Evolutionary conservation across 1,139 yeast genomes (phyloP).

Genomic region (Zygoascus meyerae): DNA sequence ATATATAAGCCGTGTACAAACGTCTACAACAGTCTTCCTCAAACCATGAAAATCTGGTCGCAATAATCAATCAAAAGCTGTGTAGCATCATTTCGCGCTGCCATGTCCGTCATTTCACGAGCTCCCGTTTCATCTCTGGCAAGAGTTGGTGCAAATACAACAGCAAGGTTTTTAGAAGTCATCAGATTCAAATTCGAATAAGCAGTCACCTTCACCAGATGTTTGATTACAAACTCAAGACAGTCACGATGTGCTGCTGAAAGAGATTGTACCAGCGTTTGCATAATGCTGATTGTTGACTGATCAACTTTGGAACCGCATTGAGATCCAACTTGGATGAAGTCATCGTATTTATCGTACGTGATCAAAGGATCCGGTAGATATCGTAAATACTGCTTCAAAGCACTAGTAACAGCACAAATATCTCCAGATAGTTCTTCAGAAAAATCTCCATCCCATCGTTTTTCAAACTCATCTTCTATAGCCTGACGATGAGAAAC

Average conservation of each 20-base stretch:
- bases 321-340: constrained; percentile 38
- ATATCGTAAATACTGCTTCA: constrained; percentile 79
- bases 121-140: constrained; percentile 78
- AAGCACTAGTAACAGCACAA: constrained; percentile 78
- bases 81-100: constrained; percentile 69
- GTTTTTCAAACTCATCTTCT: constrained; percentile 39
- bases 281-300: constrained; percentile 37
- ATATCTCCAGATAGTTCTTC: constrained; percentile 61
- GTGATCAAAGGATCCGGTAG: constrained; percentile 84
- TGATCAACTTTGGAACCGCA: constrained; percentile 19
- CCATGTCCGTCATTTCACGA: constrained; percentile 83
- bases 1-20: constrained; percentile 2
- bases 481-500: constrained; percentile 61
- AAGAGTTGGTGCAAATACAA: constrained; percentile 93
- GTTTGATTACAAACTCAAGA: constrained; percentile 52
- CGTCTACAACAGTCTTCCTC: not conserved
- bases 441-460: constrained; percentile 28
- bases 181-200: constrained; percentile 42
- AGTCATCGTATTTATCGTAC: constrained; percentile 58
- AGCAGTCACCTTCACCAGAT: constrained; percentile 41
- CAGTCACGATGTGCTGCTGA: constrained; percentile 67
- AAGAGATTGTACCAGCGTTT: constrained; percentile 38
- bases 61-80: constrained; percentile 65
- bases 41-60: constrained; percentile 35
- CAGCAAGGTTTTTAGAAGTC: constrained; percentile 78